phyloP scores from a whole-genome alignment of 202 grass and related monocot species.

The Dendrocalamus latiflorus region DNA sequence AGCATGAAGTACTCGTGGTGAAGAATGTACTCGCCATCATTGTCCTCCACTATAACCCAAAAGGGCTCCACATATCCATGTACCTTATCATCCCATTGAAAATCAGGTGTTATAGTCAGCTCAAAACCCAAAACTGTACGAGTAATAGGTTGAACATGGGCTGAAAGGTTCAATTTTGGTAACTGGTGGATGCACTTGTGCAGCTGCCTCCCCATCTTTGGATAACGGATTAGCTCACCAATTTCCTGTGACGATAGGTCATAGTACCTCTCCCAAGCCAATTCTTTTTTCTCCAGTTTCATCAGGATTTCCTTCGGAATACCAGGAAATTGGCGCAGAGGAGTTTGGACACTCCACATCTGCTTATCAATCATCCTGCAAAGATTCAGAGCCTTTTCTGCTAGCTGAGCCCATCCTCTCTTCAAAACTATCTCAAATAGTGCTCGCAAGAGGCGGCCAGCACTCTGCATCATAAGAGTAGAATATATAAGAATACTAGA shows the following conservation, averaged over 20 bases:
- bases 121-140: conserved; percentile 77
- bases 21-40: conserved; percentile 85
- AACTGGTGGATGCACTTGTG: conserved; percentile 90
- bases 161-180: conserved; percentile 88
- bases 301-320: conserved; percentile 94
- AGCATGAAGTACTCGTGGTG: conserved; percentile 98
- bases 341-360: conserved; percentile 93
- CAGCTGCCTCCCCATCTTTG: conserved; percentile 65
- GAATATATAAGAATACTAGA: conserved; percentile 25
- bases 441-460: conserved; percentile 67
- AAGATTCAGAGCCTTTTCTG: conserved; percentile 88
- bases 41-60: conserved; percentile 95
- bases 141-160: conserved; percentile 89
- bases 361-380: conserved; percentile 96
- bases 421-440: conserved; percentile 90
- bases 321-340: conserved; percentile 72
- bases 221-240: conserved; percentile 76
- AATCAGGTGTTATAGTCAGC: conserved; percentile 81
- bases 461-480: conserved; percentile 56
- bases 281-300: conserved; percentile 93
- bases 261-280: conserved; percentile 90
- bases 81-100: conserved; percentile 81
- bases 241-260: conserved; percentile 92
- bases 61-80: conserved; percentile 95
- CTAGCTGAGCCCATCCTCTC: conserved; percentile 87